Evolutionary conservation across 2,329 filamentous ascomycete species (phyloP).

Genomic region (Aspergillus pseudoviridinutans): DNA sequence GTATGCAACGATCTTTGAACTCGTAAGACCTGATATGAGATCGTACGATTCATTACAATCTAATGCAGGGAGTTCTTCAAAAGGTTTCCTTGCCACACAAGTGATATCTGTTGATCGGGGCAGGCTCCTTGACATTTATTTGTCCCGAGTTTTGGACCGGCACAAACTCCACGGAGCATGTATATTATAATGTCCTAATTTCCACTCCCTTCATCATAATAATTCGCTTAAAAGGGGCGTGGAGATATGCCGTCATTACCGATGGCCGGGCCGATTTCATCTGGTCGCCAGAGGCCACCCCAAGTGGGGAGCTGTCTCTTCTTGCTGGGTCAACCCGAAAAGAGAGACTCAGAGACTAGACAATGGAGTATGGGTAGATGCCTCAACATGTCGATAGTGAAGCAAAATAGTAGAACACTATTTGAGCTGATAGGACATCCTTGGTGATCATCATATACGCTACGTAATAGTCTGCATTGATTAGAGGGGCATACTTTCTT

Average conservation of each 20-base stretch:
- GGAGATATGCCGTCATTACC: constrained; percentile 12
- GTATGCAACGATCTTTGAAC: not conserved
- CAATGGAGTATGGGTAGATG: not conserved
- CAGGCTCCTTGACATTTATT: not conserved
- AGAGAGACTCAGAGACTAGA: not conserved
- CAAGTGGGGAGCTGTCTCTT: not conserved
- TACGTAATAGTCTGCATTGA: not conserved
- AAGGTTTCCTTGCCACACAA: not conserved
- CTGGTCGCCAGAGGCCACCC: not conserved
- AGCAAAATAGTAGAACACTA: not conserved
- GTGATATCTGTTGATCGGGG: not conserved
- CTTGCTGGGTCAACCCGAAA: not conserved
- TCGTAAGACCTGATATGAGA: not conserved
- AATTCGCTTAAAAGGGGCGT: not conserved
- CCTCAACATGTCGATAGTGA: not conserved
- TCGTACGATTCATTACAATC: not conserved
- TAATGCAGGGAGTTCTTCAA: not conserved
- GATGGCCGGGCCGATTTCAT: constrained; percentile 15
- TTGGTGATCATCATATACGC: not conserved
- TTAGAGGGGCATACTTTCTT: not conserved
- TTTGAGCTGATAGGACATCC: not conserved
- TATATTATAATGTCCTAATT: not conserved
- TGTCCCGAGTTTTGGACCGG: not conserved
- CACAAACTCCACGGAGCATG: constrained; percentile 7
- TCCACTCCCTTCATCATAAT: not conserved